Evolutionary conservation across 306 rosid species (phyloP).

Genomic region (Hylodesmum podocarpum): DNA sequence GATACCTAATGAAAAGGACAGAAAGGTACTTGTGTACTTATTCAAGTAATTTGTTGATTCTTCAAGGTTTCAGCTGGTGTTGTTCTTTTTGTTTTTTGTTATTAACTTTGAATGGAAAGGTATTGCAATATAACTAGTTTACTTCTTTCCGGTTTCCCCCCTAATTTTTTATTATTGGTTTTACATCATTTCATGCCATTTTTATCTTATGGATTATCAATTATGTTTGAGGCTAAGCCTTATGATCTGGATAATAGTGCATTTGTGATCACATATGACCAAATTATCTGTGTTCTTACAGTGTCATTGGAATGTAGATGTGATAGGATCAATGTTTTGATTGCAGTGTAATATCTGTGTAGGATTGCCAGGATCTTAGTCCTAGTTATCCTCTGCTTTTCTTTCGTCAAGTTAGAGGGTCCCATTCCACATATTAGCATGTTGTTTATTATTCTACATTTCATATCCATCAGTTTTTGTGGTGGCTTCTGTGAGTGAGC

Average conservation of each 20-base stretch:
- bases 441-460: not conserved
- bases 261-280: not conserved
- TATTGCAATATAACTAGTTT: not conserved
- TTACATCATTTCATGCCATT: not conserved
- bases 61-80: slow-evolving; percentile 14
- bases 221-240: not conserved
- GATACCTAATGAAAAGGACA: slow-evolving; percentile 61
- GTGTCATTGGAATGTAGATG: not conserved
- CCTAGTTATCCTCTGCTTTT: not conserved
- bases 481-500: not conserved
- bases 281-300: not conserved
- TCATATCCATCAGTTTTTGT: not conserved
- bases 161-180: not conserved
- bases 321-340: not conserved
- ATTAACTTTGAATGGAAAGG: not conserved
- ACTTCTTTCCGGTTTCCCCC: not conserved
- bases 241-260: not conserved
- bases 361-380: not conserved
- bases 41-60: not conserved
- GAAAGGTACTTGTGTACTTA: slow-evolving; percentile 56
- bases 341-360: not conserved
- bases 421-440: not conserved
- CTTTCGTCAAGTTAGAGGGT: not conserved
- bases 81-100: not conserved
- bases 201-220: not conserved